These are phyloP conservation scores for Elongisporangium senticosum DNA, from an alignment of 352 stramenopile genomes.

Conservation along the genomic window DNA sequence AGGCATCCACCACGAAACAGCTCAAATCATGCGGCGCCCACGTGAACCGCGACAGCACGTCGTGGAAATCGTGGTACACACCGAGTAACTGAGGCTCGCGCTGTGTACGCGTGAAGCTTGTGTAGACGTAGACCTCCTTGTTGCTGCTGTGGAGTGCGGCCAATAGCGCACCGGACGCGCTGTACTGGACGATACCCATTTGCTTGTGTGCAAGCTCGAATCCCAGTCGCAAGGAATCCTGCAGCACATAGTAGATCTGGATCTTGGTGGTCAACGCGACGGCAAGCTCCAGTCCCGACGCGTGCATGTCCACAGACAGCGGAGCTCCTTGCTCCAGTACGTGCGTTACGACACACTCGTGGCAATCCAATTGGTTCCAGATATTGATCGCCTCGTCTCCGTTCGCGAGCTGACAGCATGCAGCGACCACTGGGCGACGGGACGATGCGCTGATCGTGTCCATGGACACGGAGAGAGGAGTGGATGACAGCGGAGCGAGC, in stretches of 20 bases:
- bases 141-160: slow-evolving; percentile 29
- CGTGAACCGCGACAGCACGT: slow-evolving; percentile 25
- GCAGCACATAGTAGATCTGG: slow-evolving; percentile 54
- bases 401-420: slow-evolving; percentile 26
- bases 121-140: slow-evolving; percentile 49
- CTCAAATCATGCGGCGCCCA: slow-evolving; percentile 48
- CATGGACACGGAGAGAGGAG: slow-evolving; percentile 35
- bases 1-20: slow-evolving; percentile 34
- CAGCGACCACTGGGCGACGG: slow-evolving; percentile 40
- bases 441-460: slow-evolving; percentile 35
- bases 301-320: slow-evolving; percentile 52
- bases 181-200: slow-evolving; percentile 57
- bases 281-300: slow-evolving; percentile 42
- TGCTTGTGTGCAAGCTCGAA: slow-evolving; percentile 68
- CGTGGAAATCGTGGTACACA: slow-evolving; percentile 36
- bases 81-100: slow-evolving; percentile 48
- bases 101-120: slow-evolving; percentile 27
- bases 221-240: slow-evolving; percentile 49
- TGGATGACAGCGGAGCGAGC: slow-evolving; percentile 37
- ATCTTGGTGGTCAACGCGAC: slow-evolving; percentile 49
- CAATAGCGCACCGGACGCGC: slow-evolving; percentile 45
- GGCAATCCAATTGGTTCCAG: slow-evolving; percentile 51
- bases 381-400: slow-evolving; percentile 46
- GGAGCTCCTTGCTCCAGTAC: slow-evolving; percentile 30
- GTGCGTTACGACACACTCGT: slow-evolving; percentile 57